Conservation (phyloP, 2,329 filamentous ascomycete species). For the Davidsoniella virescens region DNA sequence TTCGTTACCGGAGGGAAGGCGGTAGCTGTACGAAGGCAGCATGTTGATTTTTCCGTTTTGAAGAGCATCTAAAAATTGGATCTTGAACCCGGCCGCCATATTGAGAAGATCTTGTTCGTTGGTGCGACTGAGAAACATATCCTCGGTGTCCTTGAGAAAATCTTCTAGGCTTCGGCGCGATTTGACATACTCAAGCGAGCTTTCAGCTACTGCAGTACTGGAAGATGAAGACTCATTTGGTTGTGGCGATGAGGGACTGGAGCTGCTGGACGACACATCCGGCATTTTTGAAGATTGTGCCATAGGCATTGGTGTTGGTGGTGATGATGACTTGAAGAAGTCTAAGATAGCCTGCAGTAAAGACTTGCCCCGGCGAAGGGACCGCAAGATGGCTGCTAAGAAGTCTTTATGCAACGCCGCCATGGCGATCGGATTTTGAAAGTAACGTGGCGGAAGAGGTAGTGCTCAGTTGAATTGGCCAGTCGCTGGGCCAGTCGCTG, state of each 20-base stretch:
- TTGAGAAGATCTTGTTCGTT: slow-evolving; percentile 26
- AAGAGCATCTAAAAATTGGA: slow-evolving; percentile 38
- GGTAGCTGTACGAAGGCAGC: slow-evolving; percentile 50
- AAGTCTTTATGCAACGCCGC: slow-evolving; percentile 37
- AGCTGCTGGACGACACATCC: not conserved
- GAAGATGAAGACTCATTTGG: slow-evolving; percentile 9
- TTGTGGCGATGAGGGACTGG: not conserved
- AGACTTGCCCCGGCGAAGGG: slow-evolving; percentile 41
- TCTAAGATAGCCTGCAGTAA: slow-evolving; percentile 38
- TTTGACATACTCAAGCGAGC: slow-evolving; percentile 1
- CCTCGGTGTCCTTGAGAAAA: slow-evolving; percentile 41
- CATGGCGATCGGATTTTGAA: slow-evolving; percentile 24
- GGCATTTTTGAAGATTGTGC: slow-evolving; percentile 12
- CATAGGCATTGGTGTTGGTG: slow-evolving; percentile 6
- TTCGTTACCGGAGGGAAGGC: slow-evolving; percentile 44
- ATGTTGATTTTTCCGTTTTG: slow-evolving; percentile 39
- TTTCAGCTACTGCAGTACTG: slow-evolving; percentile 7
- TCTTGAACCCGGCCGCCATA: slow-evolving; percentile 34
- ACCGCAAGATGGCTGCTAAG: slow-evolving; percentile 37
- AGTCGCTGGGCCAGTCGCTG: too few species aligned
- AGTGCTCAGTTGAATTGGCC: too few species aligned
- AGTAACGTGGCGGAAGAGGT: too few species aligned
- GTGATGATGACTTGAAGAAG: slow-evolving; percentile 22
- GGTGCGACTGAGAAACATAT: slow-evolving; percentile 32
- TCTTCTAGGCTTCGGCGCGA: slow-evolving; percentile 23